Conservation (phyloP, 345 rosid species). For the Dipteronia dyeriana region DNA sequence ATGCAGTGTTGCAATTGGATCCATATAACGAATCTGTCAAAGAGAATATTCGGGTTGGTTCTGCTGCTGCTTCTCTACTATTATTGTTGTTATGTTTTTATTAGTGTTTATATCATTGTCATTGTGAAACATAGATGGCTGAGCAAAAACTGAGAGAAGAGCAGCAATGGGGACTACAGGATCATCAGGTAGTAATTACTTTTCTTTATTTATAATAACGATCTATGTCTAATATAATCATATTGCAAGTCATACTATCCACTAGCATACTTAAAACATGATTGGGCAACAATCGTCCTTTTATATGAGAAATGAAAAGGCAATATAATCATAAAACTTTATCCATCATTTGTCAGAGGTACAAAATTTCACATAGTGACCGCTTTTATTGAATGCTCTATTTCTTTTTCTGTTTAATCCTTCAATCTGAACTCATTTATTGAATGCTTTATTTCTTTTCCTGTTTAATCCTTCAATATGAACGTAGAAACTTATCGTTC, state of each 20-base stretch:
- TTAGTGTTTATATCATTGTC: neutral
- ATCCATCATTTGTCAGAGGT: neutral
- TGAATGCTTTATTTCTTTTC: neutral
- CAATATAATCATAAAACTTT: neutral
- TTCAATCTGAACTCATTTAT: neutral
- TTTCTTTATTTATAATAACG: neutral
- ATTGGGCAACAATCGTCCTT: neutral
- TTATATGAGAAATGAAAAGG: neutral
- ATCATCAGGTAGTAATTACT: slow-evolving; percentile 57
- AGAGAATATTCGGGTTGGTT: slow-evolving; percentile 74
- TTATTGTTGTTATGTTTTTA: neutral
- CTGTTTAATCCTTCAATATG: neutral
- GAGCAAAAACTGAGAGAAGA: slow-evolving; percentile 70
- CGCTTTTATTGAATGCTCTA: neutral
- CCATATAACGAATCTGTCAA: slow-evolving; percentile 70
- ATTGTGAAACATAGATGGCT: slow-evolving; percentile 52
- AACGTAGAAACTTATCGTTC: neutral
- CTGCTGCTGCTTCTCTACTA: neutral
- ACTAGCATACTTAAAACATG: neutral
- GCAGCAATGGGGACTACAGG: slow-evolving; percentile 39
- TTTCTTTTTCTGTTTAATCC: neutral
- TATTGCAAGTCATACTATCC: neutral
- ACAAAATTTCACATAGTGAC: neutral
- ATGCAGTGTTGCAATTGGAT: slow-evolving; percentile 79
- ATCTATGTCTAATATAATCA: neutral